These are phyloP conservation scores for Fomitopsis palustris DNA, from an alignment of 1,284 basidiomycete species.

Conservation along the genomic window DNA sequence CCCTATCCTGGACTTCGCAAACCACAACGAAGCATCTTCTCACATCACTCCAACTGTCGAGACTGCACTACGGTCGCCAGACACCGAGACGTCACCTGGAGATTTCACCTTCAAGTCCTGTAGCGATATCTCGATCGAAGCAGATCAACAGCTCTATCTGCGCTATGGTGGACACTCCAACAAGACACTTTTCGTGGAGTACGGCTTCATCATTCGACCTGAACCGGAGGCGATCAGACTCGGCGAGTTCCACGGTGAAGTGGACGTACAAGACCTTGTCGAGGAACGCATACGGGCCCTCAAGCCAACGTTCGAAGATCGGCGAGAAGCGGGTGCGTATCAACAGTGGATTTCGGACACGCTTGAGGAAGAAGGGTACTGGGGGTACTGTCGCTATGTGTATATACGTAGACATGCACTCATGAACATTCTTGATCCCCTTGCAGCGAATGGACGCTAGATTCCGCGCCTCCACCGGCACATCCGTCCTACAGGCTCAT, in stretches of 20 bases:
- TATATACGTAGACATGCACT: slow-evolving; percentile 2
- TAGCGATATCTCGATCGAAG: slow-evolving; percentile 32
- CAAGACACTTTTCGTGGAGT: slow-evolving; percentile 74
- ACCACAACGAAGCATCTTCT: slow-evolving; percentile 50
- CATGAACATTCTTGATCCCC: slow-evolving; percentile 8
- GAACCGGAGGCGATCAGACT: slow-evolving; percentile 23
- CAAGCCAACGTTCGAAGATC: background rate
- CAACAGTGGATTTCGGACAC: slow-evolving; percentile 41
- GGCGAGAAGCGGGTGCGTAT: slow-evolving; percentile 16
- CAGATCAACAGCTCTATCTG: slow-evolving; percentile 66
- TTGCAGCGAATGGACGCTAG: slow-evolving; percentile 73
- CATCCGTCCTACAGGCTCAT: slow-evolving; percentile 77
- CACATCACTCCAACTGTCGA: slow-evolving; percentile 41
- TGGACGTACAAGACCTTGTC: slow-evolving; percentile 59
- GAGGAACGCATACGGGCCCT: slow-evolving; percentile 40
- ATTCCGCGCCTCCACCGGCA: slow-evolving; percentile 52
- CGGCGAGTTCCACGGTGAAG: slow-evolving; percentile 42
- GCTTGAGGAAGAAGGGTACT: slow-evolving; percentile 64
- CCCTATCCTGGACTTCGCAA: slow-evolving; percentile 84
- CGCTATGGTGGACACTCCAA: slow-evolving; percentile 78
- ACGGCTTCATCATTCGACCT: slow-evolving; percentile 67
- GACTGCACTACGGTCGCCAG: slow-evolving; percentile 33
- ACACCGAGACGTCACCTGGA: slow-evolving; percentile 30
- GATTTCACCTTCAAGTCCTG: slow-evolving; percentile 58
- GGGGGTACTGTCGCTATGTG: slow-evolving; percentile 51